Base-by-base conservation (phyloP, 2,329 filamentous ascomycete genomes). In the Microdochium bolleyi region DNA sequence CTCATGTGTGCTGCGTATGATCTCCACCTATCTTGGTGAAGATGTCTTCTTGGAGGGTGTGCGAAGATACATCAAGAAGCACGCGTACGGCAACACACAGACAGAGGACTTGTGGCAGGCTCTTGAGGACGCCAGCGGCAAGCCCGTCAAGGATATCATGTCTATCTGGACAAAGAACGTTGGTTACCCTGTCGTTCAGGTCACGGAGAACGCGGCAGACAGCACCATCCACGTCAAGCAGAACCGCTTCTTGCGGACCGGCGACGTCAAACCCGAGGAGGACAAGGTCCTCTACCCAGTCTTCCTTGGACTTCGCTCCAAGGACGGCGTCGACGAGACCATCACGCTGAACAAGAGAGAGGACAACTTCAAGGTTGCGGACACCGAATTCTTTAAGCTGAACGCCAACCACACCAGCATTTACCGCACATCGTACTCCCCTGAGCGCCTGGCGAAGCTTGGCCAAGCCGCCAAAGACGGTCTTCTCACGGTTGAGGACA, bases 101-200 rank as follows among this genome's bases (percentile, higher is more conserved):
- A 97, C 92, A 1, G 83, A 86, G 51, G 92, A 97, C 63, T 79
- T 97, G 24, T 97, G 92, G 92, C 83, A 87, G 54, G 88, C 92
- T 30, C 78, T 97, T 44, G 87, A 85, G 55, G 85, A 92, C 57
- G 92, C 90, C 19, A 96, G 91, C 64, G 92, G 92, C 56, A 95
- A 96, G 73, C 87, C 92, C 51, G 87, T 97, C 16, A 84, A 90
- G 63, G 82, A 89, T 56, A 87, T 96, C 53, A 96, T 96, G 85
- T 87, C 91, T 52, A 89, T 92, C 59, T 97, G 92, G 92, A 97
- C 92, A 51, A 96, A 96, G 79, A 87, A 96, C 63, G 88, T 97
- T 53, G 92, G 92, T 51, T 96, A 87, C 72, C 92, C 92, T 1
- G 92, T 97, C 38, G 81, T 97, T 48, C 87, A 87, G 8, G 91